Conservation (phyloP, 140 eudicot genomes). For the Cichorium intybus region DNA sequence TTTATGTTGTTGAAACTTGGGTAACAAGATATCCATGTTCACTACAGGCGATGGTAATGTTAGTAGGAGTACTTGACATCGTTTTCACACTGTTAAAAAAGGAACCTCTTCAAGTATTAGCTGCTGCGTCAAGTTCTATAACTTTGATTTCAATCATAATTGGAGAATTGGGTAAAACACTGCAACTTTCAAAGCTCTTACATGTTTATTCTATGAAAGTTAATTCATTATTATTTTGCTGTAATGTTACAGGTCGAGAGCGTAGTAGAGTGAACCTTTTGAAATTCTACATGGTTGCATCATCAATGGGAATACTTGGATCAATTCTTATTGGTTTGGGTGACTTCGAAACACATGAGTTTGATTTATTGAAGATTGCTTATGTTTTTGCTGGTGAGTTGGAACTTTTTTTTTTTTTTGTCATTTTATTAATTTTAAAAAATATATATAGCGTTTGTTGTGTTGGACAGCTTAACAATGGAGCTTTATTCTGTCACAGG, state of each 20-base stretch:
- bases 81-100: slow-evolving; percentile 31
- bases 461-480: background rate
- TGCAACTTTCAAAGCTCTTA: background rate
- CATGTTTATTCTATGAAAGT: background rate
- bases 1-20: background rate
- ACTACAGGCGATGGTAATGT: slow-evolving; percentile 55
- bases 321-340: slow-evolving; percentile 34
- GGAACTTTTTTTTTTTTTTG: background rate
- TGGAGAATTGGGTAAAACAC: slow-evolving; percentile 73
- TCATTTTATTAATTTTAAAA: background rate
- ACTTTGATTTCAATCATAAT: slow-evolving; percentile 47
- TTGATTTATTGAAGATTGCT: slow-evolving; percentile 36
- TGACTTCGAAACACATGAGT: slow-evolving; percentile 45
- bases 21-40: slow-evolving; percentile 9
- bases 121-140: slow-evolving; percentile 36
- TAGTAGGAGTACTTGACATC: slow-evolving; percentile 38
- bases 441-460: slow-evolving; percentile 12
- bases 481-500: slow-evolving; percentile 41
- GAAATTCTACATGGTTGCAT: slow-evolving; percentile 47
- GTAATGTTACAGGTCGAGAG: slow-evolving; percentile 49
- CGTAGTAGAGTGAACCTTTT: slow-evolving; percentile 49
- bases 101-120: slow-evolving; percentile 34
- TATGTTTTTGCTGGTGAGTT: slow-evolving; percentile 44
- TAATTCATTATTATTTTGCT: background rate
- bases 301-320: slow-evolving; percentile 43